phyloP scores from a whole-genome alignment of 306 rosid species.

The Canavalia gladiata region DNA sequence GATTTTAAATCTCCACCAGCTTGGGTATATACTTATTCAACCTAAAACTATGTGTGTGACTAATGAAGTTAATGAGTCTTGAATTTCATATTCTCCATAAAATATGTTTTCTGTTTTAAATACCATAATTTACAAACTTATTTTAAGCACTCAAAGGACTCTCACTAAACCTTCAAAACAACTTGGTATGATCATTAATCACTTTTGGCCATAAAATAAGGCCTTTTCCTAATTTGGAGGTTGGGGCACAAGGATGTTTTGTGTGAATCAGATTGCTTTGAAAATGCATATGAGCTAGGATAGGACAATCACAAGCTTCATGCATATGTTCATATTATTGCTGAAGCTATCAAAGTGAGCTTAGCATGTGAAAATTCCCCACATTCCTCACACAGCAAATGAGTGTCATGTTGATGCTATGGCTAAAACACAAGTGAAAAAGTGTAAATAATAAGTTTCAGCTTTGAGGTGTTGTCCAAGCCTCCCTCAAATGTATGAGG shows the following conservation, averaged over 20 bases:
- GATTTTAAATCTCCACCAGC: conserved; percentile 8
- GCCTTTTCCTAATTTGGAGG: too few species aligned
- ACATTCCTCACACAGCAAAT: not conserved
- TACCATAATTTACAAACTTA: not conserved
- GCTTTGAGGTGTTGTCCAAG: not conserved
- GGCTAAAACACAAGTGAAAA: not conserved
- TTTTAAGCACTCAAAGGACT: not conserved
- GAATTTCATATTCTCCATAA: not conserved
- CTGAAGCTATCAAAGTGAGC: not conserved
- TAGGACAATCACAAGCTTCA: not conserved
- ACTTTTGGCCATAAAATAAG: too few species aligned
- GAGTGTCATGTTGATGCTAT: conserved; percentile 5
- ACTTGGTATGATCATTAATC: not conserved
- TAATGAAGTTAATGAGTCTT: not conserved
- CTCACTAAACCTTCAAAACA: not conserved
- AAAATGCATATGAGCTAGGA: not conserved
- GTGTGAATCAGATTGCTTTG: too few species aligned
- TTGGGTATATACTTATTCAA: conserved; percentile 12
- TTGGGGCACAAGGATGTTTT: too few species aligned
- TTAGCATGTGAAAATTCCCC: not conserved
- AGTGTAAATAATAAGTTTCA: not conserved
- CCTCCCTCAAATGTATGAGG: not conserved
- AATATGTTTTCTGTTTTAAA: not conserved
- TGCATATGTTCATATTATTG: not conserved
- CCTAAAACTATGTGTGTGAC: not conserved